These are phyloP conservation scores for Boletus coccyginus DNA, from an alignment of 768 basidiomycete genomes.

Conservation along the genomic window DNA sequence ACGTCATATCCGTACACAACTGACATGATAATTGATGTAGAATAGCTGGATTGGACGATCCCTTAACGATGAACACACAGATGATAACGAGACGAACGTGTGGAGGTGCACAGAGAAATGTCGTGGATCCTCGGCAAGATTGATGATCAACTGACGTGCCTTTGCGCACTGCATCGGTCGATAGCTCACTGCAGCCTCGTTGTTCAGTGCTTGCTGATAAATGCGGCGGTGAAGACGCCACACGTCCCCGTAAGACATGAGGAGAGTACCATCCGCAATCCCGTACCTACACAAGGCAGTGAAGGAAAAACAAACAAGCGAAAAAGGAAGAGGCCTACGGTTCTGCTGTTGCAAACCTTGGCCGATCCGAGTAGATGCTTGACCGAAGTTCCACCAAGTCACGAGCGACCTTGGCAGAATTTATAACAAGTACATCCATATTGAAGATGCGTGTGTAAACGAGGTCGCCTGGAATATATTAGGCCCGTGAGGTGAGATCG, in stretches of 20 bases:
- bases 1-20: conserved; percentile 27
- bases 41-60: conserved; percentile 17
- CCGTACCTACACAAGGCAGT: conserved; percentile 23
- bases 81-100: conserved; percentile 16
- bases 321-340: conserved; percentile 12
- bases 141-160: conserved; percentile 31
- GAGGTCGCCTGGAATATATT: conserved; percentile 18
- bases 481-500: neutral
- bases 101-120: conserved; percentile 24
- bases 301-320: neutral
- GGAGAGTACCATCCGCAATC: conserved; percentile 32
- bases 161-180: conserved; percentile 33
- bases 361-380: conserved; percentile 35
- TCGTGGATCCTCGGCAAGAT: conserved; percentile 29
- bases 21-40: conserved; percentile 26
- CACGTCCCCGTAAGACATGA: conserved; percentile 37
- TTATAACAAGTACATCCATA: conserved; percentile 27
- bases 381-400: conserved; percentile 31
- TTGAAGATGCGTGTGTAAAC: conserved; percentile 20
- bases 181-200: conserved; percentile 27
- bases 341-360: conserved; percentile 21
- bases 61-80: neutral
- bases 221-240: conserved; percentile 38
- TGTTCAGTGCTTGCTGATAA: conserved; percentile 35
- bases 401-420: conserved; percentile 23